phyloP scores from a whole-genome alignment of 2,329 filamentous ascomycete species.

The Fusarium sp. region DNA sequence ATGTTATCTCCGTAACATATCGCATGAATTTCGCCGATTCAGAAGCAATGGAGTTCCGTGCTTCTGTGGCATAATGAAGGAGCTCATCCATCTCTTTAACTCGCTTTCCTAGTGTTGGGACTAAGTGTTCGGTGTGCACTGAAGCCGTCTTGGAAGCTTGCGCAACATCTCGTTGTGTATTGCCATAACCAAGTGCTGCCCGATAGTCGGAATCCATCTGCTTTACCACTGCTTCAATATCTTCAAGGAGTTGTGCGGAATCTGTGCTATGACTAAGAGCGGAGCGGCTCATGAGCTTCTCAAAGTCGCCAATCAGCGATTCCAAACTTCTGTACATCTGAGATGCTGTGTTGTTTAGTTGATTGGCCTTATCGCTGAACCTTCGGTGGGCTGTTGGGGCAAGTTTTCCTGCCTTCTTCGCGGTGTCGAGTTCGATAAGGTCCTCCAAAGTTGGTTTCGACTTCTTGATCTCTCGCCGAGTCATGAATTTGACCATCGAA shows the following conservation, averaged over 20 bases:
- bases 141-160: slow-evolving; percentile 74
- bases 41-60: slow-evolving; percentile 75
- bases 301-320: slow-evolving; percentile 72
- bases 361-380: slow-evolving; percentile 70
- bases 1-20: slow-evolving; percentile 83
- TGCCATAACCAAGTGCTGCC: slow-evolving; percentile 76
- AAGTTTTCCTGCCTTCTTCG: slow-evolving; percentile 77
- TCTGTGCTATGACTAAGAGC: slow-evolving; percentile 71
- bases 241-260: slow-evolving; percentile 77
- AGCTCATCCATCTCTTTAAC: slow-evolving; percentile 72
- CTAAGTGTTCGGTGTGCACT: slow-evolving; percentile 71
- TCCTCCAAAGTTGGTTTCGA: slow-evolving; percentile 74
- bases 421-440: slow-evolving; percentile 79
- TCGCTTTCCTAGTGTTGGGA: slow-evolving; percentile 69
- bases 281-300: slow-evolving; percentile 67
- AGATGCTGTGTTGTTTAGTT: slow-evolving; percentile 70
- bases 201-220: slow-evolving; percentile 91
- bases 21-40: slow-evolving; percentile 82
- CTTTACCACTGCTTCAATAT: slow-evolving; percentile 86
- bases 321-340: slow-evolving; percentile 73
- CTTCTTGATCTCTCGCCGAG: slow-evolving; percentile 58
- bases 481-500: slow-evolving; percentile 76
- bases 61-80: slow-evolving; percentile 69
- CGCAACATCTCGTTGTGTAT: slow-evolving; percentile 69
- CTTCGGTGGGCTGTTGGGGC: slow-evolving; percentile 69